phyloP scores from a whole-genome alignment of 2,329 filamentous ascomycete genomes.

The Paramyrothecium sp. region DNA sequence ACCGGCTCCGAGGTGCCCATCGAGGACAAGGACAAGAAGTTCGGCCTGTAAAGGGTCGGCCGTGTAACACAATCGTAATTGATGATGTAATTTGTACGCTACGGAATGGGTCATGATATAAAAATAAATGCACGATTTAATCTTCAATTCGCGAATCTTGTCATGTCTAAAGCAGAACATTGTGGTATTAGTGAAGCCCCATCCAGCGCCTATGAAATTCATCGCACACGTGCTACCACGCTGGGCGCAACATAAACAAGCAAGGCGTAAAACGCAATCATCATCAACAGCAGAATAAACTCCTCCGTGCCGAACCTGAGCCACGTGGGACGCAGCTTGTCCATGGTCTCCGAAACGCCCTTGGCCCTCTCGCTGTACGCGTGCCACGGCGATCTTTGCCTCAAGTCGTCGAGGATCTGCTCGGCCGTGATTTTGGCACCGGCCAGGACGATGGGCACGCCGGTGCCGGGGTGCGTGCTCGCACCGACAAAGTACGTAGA shows the following conservation, averaged over 20 bases:
- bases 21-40: conserved; percentile 61
- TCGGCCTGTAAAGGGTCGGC: conserved; percentile 12
- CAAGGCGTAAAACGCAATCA: background rate
- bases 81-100: background rate
- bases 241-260: background rate
- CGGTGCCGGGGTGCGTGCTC: conserved; percentile 73
- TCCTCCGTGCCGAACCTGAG: conserved; percentile 15
- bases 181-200: background rate
- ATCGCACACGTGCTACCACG: background rate
- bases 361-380: background rate
- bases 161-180: background rate
- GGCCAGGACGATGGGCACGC: conserved; percentile 71
- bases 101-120: background rate
- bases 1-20: conserved; percentile 70
- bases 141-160: too few relatives aligned
- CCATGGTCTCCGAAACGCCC: conserved; percentile 8
- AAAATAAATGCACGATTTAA: background rate
- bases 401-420: conserved; percentile 37
- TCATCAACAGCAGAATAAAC: conserved; percentile 2
- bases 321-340: conserved; percentile 3
- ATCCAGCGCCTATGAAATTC: background rate
- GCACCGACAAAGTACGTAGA: conserved; percentile 71
- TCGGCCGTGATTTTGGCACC: conserved; percentile 60
- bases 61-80: background rate
- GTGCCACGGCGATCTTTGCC: background rate